Percentiles rank a stretch among this genome's conserved stretches.
These are phyloP conservation scores for Sarocladiaceae sp. DNA, from an alignment of 2,329 filamentous ascomycete species.

Conservation along the genomic window DNA sequence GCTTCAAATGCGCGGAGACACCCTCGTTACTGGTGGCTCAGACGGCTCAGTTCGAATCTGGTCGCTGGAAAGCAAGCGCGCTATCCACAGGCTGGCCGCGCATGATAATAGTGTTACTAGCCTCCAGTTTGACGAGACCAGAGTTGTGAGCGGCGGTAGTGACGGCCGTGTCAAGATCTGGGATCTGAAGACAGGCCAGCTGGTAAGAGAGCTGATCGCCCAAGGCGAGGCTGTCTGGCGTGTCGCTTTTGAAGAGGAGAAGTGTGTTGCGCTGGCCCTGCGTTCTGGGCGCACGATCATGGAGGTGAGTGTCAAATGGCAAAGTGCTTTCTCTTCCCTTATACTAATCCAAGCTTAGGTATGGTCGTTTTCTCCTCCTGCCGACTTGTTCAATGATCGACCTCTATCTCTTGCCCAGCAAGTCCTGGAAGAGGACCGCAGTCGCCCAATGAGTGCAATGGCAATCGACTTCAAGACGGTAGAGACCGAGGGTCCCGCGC, in stretches of 20 bases:
- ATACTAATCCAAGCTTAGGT: constrained; percentile 51
- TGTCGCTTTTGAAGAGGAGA: constrained; percentile 97
- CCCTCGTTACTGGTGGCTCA: constrained; percentile 90
- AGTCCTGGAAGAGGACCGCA: constrained; percentile 39
- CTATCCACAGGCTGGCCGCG: constrained; percentile 90
- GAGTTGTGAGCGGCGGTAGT: constrained; percentile 92
- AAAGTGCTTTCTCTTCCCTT: background rate
- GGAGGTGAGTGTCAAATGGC: constrained; percentile 67
- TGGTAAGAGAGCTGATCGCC: constrained; percentile 86
- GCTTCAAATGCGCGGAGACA: constrained; percentile 91
- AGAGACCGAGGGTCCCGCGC: background rate
- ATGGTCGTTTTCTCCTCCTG: constrained; percentile 90
- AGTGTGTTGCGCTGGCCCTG: constrained; percentile 92
- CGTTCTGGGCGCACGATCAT: constrained; percentile 85
- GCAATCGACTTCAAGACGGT: constrained; percentile 35
- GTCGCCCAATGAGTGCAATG: constrained; percentile 48
- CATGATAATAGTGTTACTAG: constrained; percentile 99
- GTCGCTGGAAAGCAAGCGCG: constrained; percentile 85
- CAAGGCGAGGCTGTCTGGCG: constrained; percentile 96
- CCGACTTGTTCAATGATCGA: constrained; percentile 56
- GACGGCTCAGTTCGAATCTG: constrained; percentile 96
- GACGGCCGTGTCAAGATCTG: constrained; percentile 98
- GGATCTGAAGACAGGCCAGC: constrained; percentile 87
- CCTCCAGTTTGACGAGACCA: constrained; percentile 91
- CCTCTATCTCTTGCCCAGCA: constrained; percentile 44